phyloP scores from a whole-genome alignment of 495 filamentous ascomycete species.

The Sporormia fimetaria region DNA sequence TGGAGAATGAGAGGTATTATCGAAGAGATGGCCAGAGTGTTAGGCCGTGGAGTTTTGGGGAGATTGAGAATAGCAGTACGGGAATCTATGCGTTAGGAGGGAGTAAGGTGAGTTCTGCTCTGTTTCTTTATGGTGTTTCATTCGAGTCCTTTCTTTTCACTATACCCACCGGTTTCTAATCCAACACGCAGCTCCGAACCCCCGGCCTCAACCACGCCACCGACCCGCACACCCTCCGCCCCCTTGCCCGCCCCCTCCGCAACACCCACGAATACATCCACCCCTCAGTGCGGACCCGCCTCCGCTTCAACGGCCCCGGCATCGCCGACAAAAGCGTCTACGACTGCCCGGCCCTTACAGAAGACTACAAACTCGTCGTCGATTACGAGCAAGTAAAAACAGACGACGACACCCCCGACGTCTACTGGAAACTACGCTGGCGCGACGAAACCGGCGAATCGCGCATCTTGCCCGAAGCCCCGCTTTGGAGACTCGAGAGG shows the following conservation, averaged over 20 bases:
- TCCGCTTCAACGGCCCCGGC: slow-evolving; percentile 44
- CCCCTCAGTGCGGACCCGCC: slow-evolving; percentile 46
- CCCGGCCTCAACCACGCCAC: slow-evolving; percentile 48
- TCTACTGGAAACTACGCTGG: slow-evolving; percentile 29
- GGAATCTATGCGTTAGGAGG: slow-evolving; percentile 45
- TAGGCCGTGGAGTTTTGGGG: slow-evolving; percentile 49
- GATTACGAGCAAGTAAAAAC: slow-evolving; percentile 25
- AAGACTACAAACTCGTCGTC: slow-evolving; percentile 35
- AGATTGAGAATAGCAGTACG: slow-evolving; percentile 39
- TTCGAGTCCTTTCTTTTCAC: background rate
- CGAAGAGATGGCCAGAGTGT: slow-evolving; percentile 38
- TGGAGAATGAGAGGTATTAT: slow-evolving; percentile 39
- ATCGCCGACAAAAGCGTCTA: slow-evolving; percentile 45
- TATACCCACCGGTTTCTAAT: no score
- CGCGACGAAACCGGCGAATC: slow-evolving; percentile 22
- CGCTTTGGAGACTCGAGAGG: slow-evolving; percentile 30
- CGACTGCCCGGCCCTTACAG: slow-evolving; percentile 40
- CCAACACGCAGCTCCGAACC: slow-evolving; percentile 33
- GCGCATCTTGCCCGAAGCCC: slow-evolving; percentile 29
- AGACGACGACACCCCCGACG: slow-evolving; percentile 19
- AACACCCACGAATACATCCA: slow-evolving; percentile 58
- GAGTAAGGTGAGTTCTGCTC: slow-evolving; percentile 23
- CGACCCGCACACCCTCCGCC: slow-evolving; percentile 39
- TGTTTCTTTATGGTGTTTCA: background rate
- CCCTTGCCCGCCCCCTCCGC: slow-evolving; percentile 37